Conservation (phyloP, 352 stramenopile genomes). For the Achlya hypogyna region DNA sequence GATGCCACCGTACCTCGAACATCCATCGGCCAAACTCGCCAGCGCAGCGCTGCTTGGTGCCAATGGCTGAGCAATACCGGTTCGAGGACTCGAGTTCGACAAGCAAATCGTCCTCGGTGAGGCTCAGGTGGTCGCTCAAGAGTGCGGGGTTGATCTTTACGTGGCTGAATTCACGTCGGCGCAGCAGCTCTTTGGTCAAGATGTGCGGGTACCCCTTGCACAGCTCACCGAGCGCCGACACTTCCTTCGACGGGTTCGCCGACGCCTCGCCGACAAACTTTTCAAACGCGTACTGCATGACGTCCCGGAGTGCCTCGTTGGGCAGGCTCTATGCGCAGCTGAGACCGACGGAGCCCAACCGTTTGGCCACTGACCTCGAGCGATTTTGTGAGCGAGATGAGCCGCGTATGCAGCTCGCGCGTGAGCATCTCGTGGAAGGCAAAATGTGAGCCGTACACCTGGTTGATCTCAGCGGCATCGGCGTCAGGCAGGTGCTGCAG, state of each 20-base stretch:
- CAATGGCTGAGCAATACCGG: slow-evolving; percentile 58
- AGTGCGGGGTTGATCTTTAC: slow-evolving; percentile 60
- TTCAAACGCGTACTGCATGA: slow-evolving; percentile 13
- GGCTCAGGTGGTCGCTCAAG: slow-evolving; percentile 50
- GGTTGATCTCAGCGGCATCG: slow-evolving; percentile 42
- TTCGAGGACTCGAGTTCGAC: slow-evolving; percentile 55
- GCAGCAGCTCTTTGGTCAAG: slow-evolving; percentile 47
- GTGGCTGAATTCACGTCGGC: slow-evolving; percentile 51
- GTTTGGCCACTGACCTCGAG: neutral
- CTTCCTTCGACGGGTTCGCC: neutral
- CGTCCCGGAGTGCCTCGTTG: neutral
- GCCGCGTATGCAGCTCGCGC: slow-evolving; percentile 54
- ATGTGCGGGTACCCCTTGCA: slow-evolving; percentile 35
- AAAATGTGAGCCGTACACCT: slow-evolving; percentile 35
- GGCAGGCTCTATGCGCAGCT: slow-evolving; percentile 1
- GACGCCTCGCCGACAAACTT: neutral
- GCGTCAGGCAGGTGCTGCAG: slow-evolving; percentile 41
- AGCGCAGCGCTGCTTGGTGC: slow-evolving; percentile 57
- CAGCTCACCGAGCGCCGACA: neutral
- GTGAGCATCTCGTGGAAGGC: slow-evolving; percentile 44
- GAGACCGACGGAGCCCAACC: no score
- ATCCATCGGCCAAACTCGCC: slow-evolving; percentile 71
- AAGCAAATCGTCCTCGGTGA: slow-evolving; percentile 65
- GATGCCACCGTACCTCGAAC: slow-evolving; percentile 39
- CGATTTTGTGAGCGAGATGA: slow-evolving; percentile 33